These are phyloP conservation scores for Sicyos baderoa DNA, from an alignment of 306 rosid genomes.

Conservation along the genomic window DNA sequence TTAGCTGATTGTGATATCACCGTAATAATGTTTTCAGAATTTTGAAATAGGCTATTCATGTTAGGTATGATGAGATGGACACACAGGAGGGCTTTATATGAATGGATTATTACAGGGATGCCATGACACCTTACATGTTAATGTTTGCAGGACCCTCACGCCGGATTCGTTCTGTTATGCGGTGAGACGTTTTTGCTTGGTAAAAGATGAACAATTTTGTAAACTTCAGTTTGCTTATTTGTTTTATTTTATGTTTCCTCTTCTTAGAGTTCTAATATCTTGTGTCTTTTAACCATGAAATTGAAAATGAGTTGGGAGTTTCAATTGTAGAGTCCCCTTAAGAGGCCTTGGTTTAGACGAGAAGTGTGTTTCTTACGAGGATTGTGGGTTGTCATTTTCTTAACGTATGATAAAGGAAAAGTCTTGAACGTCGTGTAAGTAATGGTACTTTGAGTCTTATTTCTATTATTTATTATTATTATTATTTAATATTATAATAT, in stretches of 20 bases:
- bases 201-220: slow-evolving; percentile 6
- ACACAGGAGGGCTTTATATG: not conserved
- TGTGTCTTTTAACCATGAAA: not conserved
- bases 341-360: not conserved
- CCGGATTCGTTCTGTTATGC: not conserved
- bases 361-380: not conserved
- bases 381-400: too few relatives aligned
- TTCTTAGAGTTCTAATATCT: not conserved
- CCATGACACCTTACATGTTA: slow-evolving; percentile 1
- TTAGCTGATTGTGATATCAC: slow-evolving; percentile 6
- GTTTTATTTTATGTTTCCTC: not conserved
- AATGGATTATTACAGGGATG: slow-evolving; percentile 11
- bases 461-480: too few relatives aligned
- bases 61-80: slow-evolving; percentile 12
- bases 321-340: not conserved
- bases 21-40: slow-evolving; percentile 15
- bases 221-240: not conserved
- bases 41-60: slow-evolving; percentile 18
- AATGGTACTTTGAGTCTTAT: too few relatives aligned
- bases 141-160: not conserved
- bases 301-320: not conserved
- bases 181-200: not conserved
- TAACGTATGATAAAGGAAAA: too few relatives aligned
- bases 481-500: too few relatives aligned
- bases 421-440: too few relatives aligned